Conservation (phyloP, 495 filamentous ascomycete genomes). For the Stereocaulon alpinum region DNA sequence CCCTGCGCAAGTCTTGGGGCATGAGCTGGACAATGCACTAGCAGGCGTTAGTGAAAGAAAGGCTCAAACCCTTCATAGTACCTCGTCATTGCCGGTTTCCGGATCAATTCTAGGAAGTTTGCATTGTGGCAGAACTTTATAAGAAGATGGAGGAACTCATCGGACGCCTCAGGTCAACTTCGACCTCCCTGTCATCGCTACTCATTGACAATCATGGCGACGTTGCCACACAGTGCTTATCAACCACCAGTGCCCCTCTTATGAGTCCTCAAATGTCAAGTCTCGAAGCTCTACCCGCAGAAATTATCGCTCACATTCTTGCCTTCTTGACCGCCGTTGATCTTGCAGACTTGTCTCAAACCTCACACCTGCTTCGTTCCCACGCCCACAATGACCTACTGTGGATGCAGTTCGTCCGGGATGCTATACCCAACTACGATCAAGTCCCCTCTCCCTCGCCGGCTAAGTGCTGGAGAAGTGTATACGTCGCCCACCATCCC, state of each 20-base stretch:
- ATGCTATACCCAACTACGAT: slow-evolving; percentile 42
- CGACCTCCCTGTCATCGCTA: slow-evolving; percentile 4
- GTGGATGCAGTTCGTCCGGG: slow-evolving; percentile 54
- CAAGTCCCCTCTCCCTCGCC: slow-evolving; percentile 39
- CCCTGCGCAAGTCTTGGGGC: neutral
- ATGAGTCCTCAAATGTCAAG: neutral
- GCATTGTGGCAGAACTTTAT: neutral
- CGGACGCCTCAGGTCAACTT: slow-evolving; percentile 3
- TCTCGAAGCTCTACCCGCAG: slow-evolving; percentile 43
- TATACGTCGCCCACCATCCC: slow-evolving; percentile 65
- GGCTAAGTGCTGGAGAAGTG: slow-evolving; percentile 49
- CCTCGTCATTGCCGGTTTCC: slow-evolving; percentile 9
- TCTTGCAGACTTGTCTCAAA: slow-evolving; percentile 42
- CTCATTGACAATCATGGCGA: neutral
- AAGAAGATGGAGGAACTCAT: slow-evolving; percentile 11
- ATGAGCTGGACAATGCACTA: slow-evolving; percentile 5
- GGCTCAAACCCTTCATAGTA: neutral
- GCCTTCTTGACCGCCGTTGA: slow-evolving; percentile 49
- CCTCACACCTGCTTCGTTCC: slow-evolving; percentile 43
- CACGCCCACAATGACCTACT: slow-evolving; percentile 46
- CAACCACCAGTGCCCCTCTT: neutral
- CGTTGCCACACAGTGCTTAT: neutral
- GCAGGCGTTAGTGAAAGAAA: slow-evolving; percentile 1
- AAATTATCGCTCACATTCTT: slow-evolving; percentile 53
- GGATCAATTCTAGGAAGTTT: neutral